Base-by-base conservation (phyloP, 108 stramenopile genomes). In the Aurantiochytrium sp. region DNA sequence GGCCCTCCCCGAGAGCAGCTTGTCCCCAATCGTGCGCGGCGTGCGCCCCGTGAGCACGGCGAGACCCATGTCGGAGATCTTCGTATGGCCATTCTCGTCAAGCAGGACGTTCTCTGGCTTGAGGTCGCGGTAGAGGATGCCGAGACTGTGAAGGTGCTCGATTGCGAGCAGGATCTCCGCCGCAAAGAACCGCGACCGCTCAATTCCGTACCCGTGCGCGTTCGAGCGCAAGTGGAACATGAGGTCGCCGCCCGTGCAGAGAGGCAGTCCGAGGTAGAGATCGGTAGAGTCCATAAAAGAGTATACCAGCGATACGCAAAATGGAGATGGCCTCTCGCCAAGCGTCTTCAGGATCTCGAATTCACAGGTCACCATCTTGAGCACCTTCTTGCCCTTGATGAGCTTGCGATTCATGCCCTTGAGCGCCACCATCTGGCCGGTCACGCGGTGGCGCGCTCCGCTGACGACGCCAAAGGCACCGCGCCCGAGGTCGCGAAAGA, bases 301-400 rank as follows among this genome's bases (percentile, higher is more conserved):
- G 97, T 97, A 97, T 87, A 97, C 97, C 87, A 99, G 94, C 4
- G 98, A 97, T 1, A 99, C 98, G 88, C 98, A 97, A 92, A 98
- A 99, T 2, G 98, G 98, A 41, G 73, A 81, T 21, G 73, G 73
- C 2, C 32, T 81, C 87, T 99, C 98, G 39, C 94, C 94, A 17
- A 98, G 95, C 87, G 98, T 98, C 24, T 97, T 98, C 34, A 99
- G 90, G 1, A 99, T 97, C 68, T 93, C 95, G 19, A 98, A 92
- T 91, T 98, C 98, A 24, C 97, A 97, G 86, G 94, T 96, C 17
- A 97, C 98, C 90, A 98, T 98, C 73, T 98, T 97, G 31, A 99
- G 96, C 92, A 97, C 95, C 68, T 99, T 98, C 24, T 97, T 92
- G 87, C 96, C 96, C 89, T 98, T 96, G 73, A 99, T 96, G 87